Percentiles rank a stretch among this genome's conserved stretches.
phyloP scores from a whole-genome alignment of 2,329 filamentous ascomycete species.

The Fonsecaea pedrosoi region DNA sequence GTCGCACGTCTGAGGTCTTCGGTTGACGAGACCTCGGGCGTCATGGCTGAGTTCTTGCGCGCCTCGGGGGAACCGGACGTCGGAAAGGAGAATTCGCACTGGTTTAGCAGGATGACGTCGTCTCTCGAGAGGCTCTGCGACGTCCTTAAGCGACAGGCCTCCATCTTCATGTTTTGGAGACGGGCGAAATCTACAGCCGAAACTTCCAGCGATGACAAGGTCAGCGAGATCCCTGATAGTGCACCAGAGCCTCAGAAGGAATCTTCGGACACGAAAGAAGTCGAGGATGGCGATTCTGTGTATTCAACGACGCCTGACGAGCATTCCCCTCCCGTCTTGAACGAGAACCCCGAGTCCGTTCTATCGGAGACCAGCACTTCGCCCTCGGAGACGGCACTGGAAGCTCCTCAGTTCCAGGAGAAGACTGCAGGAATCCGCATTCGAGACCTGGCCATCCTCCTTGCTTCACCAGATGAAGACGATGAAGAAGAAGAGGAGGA shows the following conservation, averaged over 20 bases:
- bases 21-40: slow-evolving; percentile 2
- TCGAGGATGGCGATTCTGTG: not conserved
- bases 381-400: not conserved
- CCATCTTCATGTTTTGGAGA: not conserved
- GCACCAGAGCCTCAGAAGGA: not conserved
- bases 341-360: not conserved
- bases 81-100: not conserved
- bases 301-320: not conserved
- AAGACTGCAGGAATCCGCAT: not conserved
- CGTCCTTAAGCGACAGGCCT: not conserved
- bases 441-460: not conserved
- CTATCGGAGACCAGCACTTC: not conserved
- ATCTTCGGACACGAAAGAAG: not conserved
- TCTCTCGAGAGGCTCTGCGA: slow-evolving; percentile 1
- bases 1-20: slow-evolving; percentile 1
- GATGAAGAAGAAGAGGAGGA: not conserved
- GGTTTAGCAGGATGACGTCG: not conserved
- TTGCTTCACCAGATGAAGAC: not conserved
- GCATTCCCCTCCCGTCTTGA: not conserved
- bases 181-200: not conserved
- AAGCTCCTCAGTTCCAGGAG: not conserved
- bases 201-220: not conserved
- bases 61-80: not conserved
- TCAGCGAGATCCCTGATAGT: not conserved
- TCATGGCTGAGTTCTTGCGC: slow-evolving; percentile 8